Conservation (phyloP, 768 basidiomycete genomes). For the Atractiella rhizophila region DNA sequence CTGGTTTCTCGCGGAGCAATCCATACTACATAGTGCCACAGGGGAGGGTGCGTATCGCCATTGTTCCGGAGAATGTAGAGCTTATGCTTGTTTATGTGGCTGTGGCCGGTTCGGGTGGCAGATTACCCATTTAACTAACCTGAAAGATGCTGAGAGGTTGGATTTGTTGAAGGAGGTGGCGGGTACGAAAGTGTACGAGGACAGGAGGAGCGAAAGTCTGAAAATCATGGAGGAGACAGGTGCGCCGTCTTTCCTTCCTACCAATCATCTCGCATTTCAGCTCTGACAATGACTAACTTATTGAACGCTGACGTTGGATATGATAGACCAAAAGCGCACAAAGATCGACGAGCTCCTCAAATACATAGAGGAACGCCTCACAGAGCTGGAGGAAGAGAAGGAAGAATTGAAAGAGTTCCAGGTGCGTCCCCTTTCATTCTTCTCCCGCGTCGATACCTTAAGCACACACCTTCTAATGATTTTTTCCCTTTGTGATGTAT, state of each 20-base stretch:
- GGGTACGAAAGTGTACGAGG: conserved; percentile 93
- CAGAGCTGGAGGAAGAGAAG: conserved; percentile 90
- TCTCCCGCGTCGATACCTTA: not conserved
- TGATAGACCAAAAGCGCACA: conserved; percentile 49
- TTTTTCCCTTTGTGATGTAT: too few relatives aligned
- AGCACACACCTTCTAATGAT: not conserved
- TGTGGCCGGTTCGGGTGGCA: conserved; percentile 22
- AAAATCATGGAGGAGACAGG: conserved; percentile 84
- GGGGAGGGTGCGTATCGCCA: conserved; percentile 43
- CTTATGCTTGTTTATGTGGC: not conserved
- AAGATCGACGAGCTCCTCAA: conserved; percentile 76
- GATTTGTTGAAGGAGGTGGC: conserved; percentile 93
- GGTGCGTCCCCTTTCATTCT: conserved; percentile 20
- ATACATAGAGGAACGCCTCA: conserved; percentile 67
- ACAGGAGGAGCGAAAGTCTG: conserved; percentile 69
- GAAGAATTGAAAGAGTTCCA: conserved; percentile 93
- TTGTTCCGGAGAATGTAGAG: not conserved
- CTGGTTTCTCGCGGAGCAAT: conserved; percentile 92
- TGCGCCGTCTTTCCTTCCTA: conserved; percentile 7
- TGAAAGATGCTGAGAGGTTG: conserved; percentile 80
- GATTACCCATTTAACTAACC: conserved; percentile 91
- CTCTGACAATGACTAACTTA: not conserved
- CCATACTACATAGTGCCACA: conserved; percentile 99
- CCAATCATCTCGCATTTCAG: not conserved
- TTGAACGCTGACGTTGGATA: not conserved